Percentiles rank a stretch among this genome's conserved stretches.
Evolutionary conservation across 805 yeast genomes (phyloP).

Genomic region (Candida caryicola): DNA sequence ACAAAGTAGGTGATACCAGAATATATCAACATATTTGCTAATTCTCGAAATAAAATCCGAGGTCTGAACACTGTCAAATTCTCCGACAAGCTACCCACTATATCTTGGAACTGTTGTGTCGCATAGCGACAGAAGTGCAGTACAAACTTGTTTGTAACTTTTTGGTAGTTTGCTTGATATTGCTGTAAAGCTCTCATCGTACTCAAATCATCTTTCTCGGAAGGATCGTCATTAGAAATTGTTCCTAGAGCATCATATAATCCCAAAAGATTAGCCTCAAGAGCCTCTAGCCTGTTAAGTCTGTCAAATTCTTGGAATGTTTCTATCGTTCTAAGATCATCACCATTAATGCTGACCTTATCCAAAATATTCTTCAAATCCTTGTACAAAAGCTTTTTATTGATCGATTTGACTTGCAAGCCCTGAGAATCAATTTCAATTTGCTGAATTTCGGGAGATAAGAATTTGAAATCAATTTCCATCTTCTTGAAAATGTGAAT

Average conservation of each 20-base stretch:
- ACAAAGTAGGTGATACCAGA: constrained; percentile 43
- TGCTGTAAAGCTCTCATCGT: constrained; percentile 72
- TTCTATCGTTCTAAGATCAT: constrained; percentile 47
- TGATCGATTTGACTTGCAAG: constrained; percentile 76
- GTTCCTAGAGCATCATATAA: constrained; percentile 65
- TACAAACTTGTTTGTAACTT: constrained; percentile 51
- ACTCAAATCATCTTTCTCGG: constrained; percentile 46
- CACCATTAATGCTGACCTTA: constrained; percentile 65
- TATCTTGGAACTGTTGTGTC: constrained; percentile 30
- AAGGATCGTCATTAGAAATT: constrained; percentile 46
- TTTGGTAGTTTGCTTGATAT: constrained; percentile 58
- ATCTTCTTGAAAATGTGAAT: constrained; percentile 36
- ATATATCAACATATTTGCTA: constrained; percentile 28
- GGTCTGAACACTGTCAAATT: constrained; percentile 25
- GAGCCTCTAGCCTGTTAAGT: constrained; percentile 34
- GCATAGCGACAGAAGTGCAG: constrained; percentile 41
- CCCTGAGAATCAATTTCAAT: constrained; percentile 79
- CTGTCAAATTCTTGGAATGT: constrained; percentile 49
- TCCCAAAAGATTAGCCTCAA: constrained; percentile 56
- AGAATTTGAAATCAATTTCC: constrained; percentile 37
- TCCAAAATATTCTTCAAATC: constrained; percentile 66
- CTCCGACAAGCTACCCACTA: constrained; percentile 39
- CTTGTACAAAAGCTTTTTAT: constrained; percentile 70
- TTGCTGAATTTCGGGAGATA: constrained; percentile 64
- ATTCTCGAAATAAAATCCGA: constrained; percentile 19